Evolutionary conservation across 2,329 filamentous ascomycete genomes (phyloP).

Genomic region (Didymella segeticola): DNA sequence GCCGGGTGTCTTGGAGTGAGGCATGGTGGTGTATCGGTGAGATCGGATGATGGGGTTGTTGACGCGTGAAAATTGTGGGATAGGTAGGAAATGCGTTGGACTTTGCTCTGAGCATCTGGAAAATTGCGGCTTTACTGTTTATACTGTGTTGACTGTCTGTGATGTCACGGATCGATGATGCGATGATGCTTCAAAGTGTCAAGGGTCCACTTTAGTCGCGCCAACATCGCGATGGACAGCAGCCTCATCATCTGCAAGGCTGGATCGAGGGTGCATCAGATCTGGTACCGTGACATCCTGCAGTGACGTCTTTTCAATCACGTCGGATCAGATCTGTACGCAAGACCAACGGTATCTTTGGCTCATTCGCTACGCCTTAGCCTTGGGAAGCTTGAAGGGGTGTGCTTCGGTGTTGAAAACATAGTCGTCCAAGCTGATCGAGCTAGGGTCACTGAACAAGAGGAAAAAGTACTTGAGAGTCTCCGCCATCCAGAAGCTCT

Average conservation of each 20-base stretch:
- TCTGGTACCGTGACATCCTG: too few species aligned
- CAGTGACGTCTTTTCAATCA: too few species aligned
- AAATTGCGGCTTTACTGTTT: slow-evolving; percentile 3
- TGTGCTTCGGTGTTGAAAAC: slow-evolving; percentile 59
- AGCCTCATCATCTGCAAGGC: neutral
- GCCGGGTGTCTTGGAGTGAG: slow-evolving; percentile 29
- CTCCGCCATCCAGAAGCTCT: slow-evolving; percentile 59
- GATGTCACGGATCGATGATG: slow-evolving; percentile 11
- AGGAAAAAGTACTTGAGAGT: slow-evolving; percentile 60
- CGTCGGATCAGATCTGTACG: neutral
- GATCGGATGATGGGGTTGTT: neutral
- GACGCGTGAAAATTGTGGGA: neutral
- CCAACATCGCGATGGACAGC: slow-evolving; percentile 2
- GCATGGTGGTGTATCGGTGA: slow-evolving; percentile 9
- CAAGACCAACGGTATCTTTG: neutral
- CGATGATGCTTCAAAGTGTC: slow-evolving; percentile 5
- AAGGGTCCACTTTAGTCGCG: slow-evolving; percentile 10
- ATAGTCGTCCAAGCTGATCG: slow-evolving; percentile 54
- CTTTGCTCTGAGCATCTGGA: neutral
- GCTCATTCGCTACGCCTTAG: neutral
- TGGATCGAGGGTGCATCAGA: neutral
- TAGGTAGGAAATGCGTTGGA: neutral
- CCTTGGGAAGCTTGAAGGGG: slow-evolving; percentile 48
- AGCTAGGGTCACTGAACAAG: slow-evolving; percentile 52
- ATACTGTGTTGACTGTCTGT: slow-evolving; percentile 1